A percentile compares a stretch with the other conserved stretches of the same genome.
Conservation (phyloP, 352 stramenopile genomes). For the Phytopythium delawarense region DNA sequence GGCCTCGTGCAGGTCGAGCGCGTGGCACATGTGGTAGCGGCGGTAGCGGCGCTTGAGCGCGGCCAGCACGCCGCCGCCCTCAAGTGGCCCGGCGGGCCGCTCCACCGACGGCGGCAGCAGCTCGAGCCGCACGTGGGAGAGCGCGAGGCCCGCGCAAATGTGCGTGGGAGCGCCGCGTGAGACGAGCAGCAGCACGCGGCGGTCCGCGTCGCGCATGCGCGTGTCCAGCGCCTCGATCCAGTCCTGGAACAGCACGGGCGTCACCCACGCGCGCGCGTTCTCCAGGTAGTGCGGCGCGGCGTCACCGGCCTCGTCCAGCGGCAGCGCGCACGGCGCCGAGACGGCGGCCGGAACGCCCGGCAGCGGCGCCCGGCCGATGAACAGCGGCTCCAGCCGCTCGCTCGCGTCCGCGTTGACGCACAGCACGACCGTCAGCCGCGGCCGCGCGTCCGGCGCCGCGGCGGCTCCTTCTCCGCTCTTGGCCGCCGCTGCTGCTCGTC, state of each 20-base stretch:
- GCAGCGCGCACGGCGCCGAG: background rate
- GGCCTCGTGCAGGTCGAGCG: constrained; percentile 47
- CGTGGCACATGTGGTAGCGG: constrained; percentile 48
- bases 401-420: constrained; percentile 46
- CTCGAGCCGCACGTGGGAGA: constrained; percentile 51
- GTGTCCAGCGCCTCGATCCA: constrained; percentile 46
- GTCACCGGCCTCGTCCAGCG: background rate
- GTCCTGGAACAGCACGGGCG: constrained; percentile 55
- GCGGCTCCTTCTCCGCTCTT: constrained; percentile 11
- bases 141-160: constrained; percentile 41
- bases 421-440: constrained; percentile 34
- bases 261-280: constrained; percentile 53
- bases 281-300: constrained; percentile 39
- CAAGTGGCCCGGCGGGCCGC: constrained; percentile 39
- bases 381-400: constrained; percentile 51
- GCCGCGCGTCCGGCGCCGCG: background rate
- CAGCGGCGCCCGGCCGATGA: constrained; percentile 33
- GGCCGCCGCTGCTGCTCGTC: constrained; percentile 18
- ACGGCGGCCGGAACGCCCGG: constrained; percentile 8
- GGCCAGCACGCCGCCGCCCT: constrained; percentile 30
- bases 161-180: constrained; percentile 36
- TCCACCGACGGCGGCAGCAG: constrained; percentile 38
- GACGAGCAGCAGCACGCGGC: constrained; percentile 38
- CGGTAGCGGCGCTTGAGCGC: constrained; percentile 54
- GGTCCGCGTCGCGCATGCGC: constrained; percentile 37